Percentiles rank a stretch among this genome's conserved stretches.
Evolutionary conservation across 2,329 filamentous ascomycete species (phyloP).

Genomic region (Penicillium fuscoglaucum): DNA sequence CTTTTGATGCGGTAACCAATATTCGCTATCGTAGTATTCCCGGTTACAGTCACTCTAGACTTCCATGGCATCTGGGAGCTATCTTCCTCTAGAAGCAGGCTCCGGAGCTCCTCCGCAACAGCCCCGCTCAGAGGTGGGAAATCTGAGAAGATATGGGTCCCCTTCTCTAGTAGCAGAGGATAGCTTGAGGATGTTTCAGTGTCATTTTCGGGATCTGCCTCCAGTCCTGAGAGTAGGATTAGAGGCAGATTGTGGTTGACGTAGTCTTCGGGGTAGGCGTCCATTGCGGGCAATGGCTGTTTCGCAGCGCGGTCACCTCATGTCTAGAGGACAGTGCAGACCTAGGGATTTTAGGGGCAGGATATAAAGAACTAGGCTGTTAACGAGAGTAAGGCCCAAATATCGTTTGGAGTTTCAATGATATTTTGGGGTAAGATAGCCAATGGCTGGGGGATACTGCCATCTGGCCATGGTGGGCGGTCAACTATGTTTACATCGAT

Average conservation of each 20-base stretch:
- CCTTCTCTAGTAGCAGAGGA: slow-evolving; percentile 56
- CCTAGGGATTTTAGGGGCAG: neutral
- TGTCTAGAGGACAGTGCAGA: slow-evolving; percentile 22
- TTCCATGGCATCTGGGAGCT: slow-evolving; percentile 67
- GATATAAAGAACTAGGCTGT: neutral
- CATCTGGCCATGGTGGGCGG: slow-evolving; percentile 3
- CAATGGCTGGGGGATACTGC: slow-evolving; percentile 6
- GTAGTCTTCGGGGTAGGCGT: slow-evolving; percentile 62
- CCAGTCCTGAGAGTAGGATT: slow-evolving; percentile 76
- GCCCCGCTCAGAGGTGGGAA: slow-evolving; percentile 65
- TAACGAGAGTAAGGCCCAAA: neutral
- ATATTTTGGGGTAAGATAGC: slow-evolving; percentile 5
- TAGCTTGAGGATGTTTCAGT: slow-evolving; percentile 41
- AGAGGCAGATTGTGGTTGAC: slow-evolving; percentile 85
- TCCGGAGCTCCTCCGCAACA: slow-evolving; percentile 64
- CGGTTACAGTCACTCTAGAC: slow-evolving; percentile 49
- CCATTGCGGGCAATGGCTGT: slow-evolving; percentile 43
- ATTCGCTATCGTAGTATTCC: slow-evolving; percentile 47
- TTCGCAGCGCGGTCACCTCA: slow-evolving; percentile 36
- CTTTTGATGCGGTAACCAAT: slow-evolving; percentile 68
- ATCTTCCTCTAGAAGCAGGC: slow-evolving; percentile 67
- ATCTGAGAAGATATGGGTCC: slow-evolving; percentile 67
- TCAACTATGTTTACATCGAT: slow-evolving; percentile 5
- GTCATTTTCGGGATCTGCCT: slow-evolving; percentile 39
- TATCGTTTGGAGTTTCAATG: neutral